phyloP scores from a whole-genome alignment of 257 asterid genomes.

The Forsythia viridissima region DNA sequence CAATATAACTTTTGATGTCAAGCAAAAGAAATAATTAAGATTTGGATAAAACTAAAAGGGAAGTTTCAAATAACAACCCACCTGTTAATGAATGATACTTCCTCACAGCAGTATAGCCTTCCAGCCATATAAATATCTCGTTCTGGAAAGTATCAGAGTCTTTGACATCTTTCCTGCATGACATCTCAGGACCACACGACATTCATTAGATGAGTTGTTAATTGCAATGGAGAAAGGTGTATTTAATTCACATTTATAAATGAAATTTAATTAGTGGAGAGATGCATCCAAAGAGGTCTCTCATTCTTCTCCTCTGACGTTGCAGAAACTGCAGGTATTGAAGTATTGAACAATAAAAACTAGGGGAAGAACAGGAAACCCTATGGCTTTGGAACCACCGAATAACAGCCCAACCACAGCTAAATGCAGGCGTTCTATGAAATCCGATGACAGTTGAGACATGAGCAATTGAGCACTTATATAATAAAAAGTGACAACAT shows the following conservation, averaged over 20 bases:
- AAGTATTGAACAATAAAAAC: background rate
- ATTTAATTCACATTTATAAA: constrained; percentile 3
- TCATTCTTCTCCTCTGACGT: background rate
- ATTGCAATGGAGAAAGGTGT: constrained; percentile 14
- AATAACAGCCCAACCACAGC: constrained; percentile 7
- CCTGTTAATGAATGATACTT: constrained; percentile 65
- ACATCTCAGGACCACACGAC: constrained; percentile 28
- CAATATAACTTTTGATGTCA: constrained; percentile 2
- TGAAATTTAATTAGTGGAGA: constrained; percentile 14
- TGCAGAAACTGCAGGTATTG: background rate
- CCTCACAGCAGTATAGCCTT: constrained; percentile 83
- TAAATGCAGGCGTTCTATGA: background rate
- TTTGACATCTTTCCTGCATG: constrained; percentile 71
- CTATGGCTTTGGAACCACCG: constrained; percentile 11
- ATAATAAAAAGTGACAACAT: background rate
- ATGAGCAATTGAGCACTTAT: background rate
- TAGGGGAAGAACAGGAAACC: constrained; percentile 5
- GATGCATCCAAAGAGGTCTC: constrained; percentile 10
- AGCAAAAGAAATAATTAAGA: constrained; percentile 9
- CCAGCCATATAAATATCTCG: constrained; percentile 82
- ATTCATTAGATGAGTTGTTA: constrained; percentile 22
- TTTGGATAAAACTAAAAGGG: constrained; percentile 12
- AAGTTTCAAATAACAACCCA: constrained; percentile 29
- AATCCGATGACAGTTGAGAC: constrained; percentile 5
- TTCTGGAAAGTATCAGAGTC: constrained; percentile 69